Base-by-base conservation (phyloP, 2,329 filamentous ascomycete genomes). In the Botrytis cinerea region DNA sequence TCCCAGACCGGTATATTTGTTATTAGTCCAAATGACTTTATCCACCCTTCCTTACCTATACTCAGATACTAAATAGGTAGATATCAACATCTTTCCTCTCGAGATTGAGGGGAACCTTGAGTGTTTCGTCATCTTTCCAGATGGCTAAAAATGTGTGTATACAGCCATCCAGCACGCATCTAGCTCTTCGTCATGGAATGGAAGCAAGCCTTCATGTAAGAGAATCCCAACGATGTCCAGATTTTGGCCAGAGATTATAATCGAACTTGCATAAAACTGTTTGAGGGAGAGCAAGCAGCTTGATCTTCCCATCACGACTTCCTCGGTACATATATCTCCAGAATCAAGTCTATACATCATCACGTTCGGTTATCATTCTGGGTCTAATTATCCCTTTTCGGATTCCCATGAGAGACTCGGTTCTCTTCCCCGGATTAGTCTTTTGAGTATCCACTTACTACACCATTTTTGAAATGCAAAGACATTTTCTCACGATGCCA, bases 351-450 rank as follows among this genome's bases (percentile, higher is more conserved):
- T 16, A 16, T n/a, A 28, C 8, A 5, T 14, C 25, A 28, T 43
- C 25, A 63, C 10, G 20, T 57, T 54, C 25, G 28, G 25, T 20
- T 48, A 57, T 43, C 48, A 43, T 68, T 54, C 40, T 43, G 48
- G 64, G 35, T 54, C 64, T 35, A 32, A 28, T 32, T 57, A 43
- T 68, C 66, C 38, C 48, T 57, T 45, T 57, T 40, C 6, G 48
- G n/a, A 68, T 43, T 57, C 18, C 64, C n/a, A 22, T 32, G 48
- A 40, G n/a, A 43, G 48, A 22, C 66, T 68, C 66, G 48, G 66
- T 38, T 68, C 48, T 43, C 66, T 68, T 68, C 66, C 66, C 66
- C 66, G 48, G 66, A 68, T 68, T 68, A 57, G 66, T 68, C 40
- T 48, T 67, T 54, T 12, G 35, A 68, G 48, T 57, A 57, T 43